A percentile compares a stretch with the other conserved stretches of the same genome.
Conservation (phyloP, 148 eudicot species). For the Arctostaphylos glauca region DNA sequence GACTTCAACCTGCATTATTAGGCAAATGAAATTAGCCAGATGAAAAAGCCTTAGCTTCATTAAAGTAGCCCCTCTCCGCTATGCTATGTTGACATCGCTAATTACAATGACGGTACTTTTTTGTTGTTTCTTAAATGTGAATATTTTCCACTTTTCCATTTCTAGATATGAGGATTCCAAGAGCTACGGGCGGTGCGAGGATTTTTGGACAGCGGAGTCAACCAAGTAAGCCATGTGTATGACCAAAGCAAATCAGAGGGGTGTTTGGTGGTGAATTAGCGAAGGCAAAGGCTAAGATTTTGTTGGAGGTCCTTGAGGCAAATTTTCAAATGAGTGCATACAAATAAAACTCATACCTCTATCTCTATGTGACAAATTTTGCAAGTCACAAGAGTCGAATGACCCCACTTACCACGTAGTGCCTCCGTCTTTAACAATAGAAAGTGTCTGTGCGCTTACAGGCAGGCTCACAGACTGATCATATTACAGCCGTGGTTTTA, state of each 20-base stretch:
- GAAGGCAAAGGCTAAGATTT: neutral
- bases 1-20: conserved; percentile 34
- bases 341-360: neutral
- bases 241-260: neutral
- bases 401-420: neutral
- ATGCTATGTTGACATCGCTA: neutral
- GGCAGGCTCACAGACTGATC: neutral
- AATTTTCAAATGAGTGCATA: neutral
- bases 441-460: no score
- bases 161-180: neutral
- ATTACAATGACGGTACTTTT: neutral
- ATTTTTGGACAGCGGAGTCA: neutral
- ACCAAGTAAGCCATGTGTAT: neutral
- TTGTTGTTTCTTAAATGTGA: neutral
- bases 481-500: neutral
- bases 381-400: neutral
- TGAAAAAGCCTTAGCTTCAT: neutral
- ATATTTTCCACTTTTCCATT: neutral
- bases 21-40: neutral
- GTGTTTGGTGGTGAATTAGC: neutral
- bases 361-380: neutral
- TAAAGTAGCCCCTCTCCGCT: no score
- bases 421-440: neutral
- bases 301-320: neutral
- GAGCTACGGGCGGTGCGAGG: neutral